These are phyloP conservation scores for Phytopythium kandeliae DNA, from an alignment of 352 stramenopile genomes.

Conservation along the genomic window DNA sequence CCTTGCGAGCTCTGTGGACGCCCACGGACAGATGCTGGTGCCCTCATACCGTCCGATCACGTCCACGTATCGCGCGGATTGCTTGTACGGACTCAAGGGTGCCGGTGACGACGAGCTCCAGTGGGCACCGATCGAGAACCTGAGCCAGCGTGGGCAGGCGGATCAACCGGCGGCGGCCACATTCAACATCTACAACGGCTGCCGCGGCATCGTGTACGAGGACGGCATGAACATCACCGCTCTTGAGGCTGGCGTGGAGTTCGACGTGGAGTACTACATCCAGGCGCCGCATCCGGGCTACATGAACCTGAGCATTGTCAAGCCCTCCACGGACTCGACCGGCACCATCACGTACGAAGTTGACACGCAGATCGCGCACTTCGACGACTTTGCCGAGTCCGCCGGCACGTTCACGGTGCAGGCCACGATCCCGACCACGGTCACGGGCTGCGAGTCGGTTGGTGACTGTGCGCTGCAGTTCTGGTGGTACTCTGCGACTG, in stretches of 20 bases:
- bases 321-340: slow-evolving; percentile 25
- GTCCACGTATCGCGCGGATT: slow-evolving; percentile 29
- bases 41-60: slow-evolving; percentile 30
- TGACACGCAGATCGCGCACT: slow-evolving; percentile 18
- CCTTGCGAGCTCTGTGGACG: slow-evolving; percentile 15
- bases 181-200: slow-evolving; percentile 60
- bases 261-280: slow-evolving; percentile 44
- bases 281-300: slow-evolving; percentile 49
- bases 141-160: slow-evolving; percentile 40
- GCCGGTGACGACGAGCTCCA: slow-evolving; percentile 43
- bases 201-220: slow-evolving; percentile 52
- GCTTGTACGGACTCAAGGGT: slow-evolving; percentile 31
- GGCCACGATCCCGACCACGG: slow-evolving; percentile 30
- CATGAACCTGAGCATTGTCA: slow-evolving; percentile 50
- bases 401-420: slow-evolving; percentile 14
- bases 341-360: slow-evolving; percentile 44
- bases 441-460: slow-evolving; percentile 33
- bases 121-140: slow-evolving; percentile 47
- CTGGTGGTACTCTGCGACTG: slow-evolving; percentile 56
- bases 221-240: slow-evolving; percentile 31
- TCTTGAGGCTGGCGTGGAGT: slow-evolving; percentile 30
- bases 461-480: slow-evolving; percentile 53
- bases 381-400: slow-evolving; percentile 27
- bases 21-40: slow-evolving; percentile 31
- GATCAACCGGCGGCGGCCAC: slow-evolving; percentile 30